These are phyloP conservation scores for Chaetothyriales sp. DNA, from an alignment of 2,329 filamentous ascomycete genomes.

Conservation along the genomic window DNA sequence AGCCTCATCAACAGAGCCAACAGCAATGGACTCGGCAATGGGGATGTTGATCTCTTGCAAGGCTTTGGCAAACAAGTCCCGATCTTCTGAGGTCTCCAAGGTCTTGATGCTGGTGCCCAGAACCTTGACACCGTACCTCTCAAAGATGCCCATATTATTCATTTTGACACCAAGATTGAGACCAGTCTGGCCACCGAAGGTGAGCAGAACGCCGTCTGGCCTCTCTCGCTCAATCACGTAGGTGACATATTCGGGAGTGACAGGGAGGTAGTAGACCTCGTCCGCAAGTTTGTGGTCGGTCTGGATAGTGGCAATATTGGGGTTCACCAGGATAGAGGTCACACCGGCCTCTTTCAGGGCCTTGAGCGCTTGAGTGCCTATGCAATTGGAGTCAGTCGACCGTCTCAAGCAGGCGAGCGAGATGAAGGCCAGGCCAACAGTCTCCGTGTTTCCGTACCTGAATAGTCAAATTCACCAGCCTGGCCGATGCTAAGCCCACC, in stretches of 20 bases:
- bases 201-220: conserved; percentile 93
- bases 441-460: conserved; percentile 46
- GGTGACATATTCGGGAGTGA: conserved; percentile 92
- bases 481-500: conserved; percentile 94
- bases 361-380: conserved; percentile 90
- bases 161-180: conserved; percentile 94
- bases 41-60: conserved; percentile 95
- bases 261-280: conserved; percentile 94
- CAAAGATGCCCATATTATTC: conserved; percentile 89
- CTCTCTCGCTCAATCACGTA: conserved; percentile 94
- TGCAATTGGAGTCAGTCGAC: neutral
- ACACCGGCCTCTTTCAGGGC: conserved; percentile 92
- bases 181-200: conserved; percentile 92
- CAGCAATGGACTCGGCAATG: conserved; percentile 90
- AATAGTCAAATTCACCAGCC: conserved; percentile 97
- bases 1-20: conserved; percentile 80
- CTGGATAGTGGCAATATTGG: conserved; percentile 96
- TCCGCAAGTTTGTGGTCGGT: conserved; percentile 92
- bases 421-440: neutral
- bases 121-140: conserved; percentile 89
- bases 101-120: conserved; percentile 90
- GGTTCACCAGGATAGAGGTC: conserved; percentile 83
- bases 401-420: neutral
- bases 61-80: conserved; percentile 89
- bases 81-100: conserved; percentile 84